Conservation (phyloP, 352 stramenopile genomes). For the Globisporangium alternatum region DNA sequence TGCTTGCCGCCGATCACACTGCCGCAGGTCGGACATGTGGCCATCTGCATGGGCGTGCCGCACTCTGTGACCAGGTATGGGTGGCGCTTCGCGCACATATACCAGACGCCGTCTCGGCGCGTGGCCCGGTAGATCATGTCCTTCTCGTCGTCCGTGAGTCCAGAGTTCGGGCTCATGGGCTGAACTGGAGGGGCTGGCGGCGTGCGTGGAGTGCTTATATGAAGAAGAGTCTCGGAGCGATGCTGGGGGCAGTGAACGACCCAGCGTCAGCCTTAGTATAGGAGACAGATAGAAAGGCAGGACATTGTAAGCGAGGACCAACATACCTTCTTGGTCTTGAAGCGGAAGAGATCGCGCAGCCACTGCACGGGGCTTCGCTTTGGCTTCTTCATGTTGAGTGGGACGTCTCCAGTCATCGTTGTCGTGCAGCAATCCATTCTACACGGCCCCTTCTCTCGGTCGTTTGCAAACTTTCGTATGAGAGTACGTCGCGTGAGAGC, state of each 20-base stretch:
- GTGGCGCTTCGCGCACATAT: slow-evolving; percentile 25
- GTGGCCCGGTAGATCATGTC: slow-evolving; percentile 26
- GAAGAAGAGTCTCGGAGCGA: neutral
- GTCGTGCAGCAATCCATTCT: neutral
- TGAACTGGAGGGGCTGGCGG: slow-evolving; percentile 7
- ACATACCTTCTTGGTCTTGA: slow-evolving; percentile 9
- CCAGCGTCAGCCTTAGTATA: neutral
- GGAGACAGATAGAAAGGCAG: no score
- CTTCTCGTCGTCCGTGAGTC: slow-evolving; percentile 28
- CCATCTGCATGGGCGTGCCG: slow-evolving; percentile 22
- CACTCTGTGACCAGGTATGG: slow-evolving; percentile 35
- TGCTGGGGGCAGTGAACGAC: neutral
- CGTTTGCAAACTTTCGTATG: neutral
- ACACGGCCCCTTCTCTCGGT: neutral
- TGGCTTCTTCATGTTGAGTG: neutral
- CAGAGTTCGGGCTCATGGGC: slow-evolving; percentile 16
- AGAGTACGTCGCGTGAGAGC: neutral
- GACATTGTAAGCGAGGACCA: no score
- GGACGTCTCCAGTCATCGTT: neutral
- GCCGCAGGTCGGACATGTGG: slow-evolving; percentile 23
- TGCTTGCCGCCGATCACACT: slow-evolving; percentile 24
- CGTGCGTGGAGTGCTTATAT: neutral
- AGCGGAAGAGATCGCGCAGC: slow-evolving; percentile 6
- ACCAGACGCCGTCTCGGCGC: slow-evolving; percentile 20
- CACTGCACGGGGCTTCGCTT: neutral